These are phyloP conservation scores for Musa balbisiana DNA, from an alignment of 202 grass and related monocot species.

Conservation along the genomic window DNA sequence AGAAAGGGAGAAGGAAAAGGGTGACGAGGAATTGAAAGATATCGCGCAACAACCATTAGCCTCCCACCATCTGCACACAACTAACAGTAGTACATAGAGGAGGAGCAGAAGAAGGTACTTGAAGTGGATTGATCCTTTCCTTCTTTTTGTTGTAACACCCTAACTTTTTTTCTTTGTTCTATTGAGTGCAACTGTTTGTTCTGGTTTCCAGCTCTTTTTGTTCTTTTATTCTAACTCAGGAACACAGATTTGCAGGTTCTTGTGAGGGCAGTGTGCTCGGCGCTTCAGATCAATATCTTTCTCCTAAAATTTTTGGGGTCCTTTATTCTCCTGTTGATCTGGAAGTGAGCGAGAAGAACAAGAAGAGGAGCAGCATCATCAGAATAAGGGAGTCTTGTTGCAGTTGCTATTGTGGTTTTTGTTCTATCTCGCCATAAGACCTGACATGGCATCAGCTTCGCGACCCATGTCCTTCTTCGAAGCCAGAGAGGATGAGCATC, in stretches of 20 bases:
- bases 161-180: no score
- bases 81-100: background rate
- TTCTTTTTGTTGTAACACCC: background rate
- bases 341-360: background rate
- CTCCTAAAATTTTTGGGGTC: background rate
- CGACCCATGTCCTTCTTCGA: background rate
- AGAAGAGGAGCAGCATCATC: background rate
- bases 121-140: background rate
- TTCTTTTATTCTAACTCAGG: background rate
- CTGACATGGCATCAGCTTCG: background rate
- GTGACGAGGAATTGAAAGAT: background rate
- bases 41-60: background rate
- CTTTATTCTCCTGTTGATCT: background rate
- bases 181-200: slow-evolving; percentile 1
- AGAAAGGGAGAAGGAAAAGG: background rate
- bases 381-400: background rate
- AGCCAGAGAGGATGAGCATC: background rate
- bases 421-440: background rate
- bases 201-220: background rate
- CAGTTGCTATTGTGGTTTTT: background rate
- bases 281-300: background rate
- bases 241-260: background rate
- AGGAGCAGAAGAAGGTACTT: background rate
- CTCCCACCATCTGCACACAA: background rate
- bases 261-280: no score